These are phyloP conservation scores for Aegle marmelos DNA, from an alignment of 345 rosid species.

Conservation along the genomic window DNA sequence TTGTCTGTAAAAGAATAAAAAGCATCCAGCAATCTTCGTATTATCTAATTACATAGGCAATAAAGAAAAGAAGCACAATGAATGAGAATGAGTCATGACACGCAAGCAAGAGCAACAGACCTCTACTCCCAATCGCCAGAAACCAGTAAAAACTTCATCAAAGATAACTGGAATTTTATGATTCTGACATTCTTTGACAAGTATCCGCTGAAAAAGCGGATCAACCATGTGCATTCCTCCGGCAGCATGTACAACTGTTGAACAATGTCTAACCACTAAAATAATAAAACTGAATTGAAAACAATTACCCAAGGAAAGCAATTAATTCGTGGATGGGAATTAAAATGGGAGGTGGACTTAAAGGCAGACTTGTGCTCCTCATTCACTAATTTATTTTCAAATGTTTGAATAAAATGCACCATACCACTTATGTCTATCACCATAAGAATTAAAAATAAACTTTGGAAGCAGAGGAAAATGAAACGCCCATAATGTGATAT, in stretches of 20 bases:
- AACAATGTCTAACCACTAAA: constrained; percentile 14
- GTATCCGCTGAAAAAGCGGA: constrained; percentile 88
- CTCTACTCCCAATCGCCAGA: constrained; percentile 97
- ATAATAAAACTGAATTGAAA: background rate
- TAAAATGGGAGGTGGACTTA: background rate
- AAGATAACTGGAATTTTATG: constrained; percentile 81
- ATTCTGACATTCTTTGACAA: constrained; percentile 72
- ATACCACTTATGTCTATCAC: background rate
- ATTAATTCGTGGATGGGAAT: background rate
- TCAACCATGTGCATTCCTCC: constrained; percentile 99
- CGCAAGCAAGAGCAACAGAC: constrained; percentile 30
- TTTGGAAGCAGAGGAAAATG: background rate
- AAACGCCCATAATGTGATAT: background rate
- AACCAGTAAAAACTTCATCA: constrained; percentile 97
- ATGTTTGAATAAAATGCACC: background rate
- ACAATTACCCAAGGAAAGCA: background rate
- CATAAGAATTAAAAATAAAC: constrained; percentile 2
- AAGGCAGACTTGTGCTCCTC: background rate
- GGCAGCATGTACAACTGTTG: constrained; percentile 83
- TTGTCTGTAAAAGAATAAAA: constrained; percentile 44
- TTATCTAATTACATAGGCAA: background rate
- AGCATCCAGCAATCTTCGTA: constrained; percentile 18
- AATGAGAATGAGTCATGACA: background rate
- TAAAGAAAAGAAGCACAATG: background rate
- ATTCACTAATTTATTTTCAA: background rate